A percentile compares a stretch with the other conserved stretches of the same genome.
These are phyloP conservation scores for Penium margaritaceum DNA, from an alignment of 139 green algal species.

Conservation along the genomic window DNA sequence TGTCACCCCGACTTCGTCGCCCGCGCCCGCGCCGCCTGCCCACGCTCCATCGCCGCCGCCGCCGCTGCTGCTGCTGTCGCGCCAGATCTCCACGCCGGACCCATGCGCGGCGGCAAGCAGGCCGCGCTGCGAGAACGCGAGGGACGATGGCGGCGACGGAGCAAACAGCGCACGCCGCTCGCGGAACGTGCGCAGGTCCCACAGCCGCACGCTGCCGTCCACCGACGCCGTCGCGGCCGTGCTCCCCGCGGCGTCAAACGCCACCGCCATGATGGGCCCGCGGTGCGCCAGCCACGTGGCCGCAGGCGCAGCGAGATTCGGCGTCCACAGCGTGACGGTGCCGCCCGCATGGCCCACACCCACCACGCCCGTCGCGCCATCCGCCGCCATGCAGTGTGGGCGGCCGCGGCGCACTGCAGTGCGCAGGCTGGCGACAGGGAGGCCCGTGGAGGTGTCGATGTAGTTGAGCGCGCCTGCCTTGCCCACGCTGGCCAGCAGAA, in stretches of 20 bases:
- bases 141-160: constrained; percentile 55
- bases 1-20: not conserved
- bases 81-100: constrained; percentile 46
- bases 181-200: constrained; percentile 79
- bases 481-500: constrained; percentile 79
- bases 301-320: constrained; percentile 75
- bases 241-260: constrained; percentile 65
- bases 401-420: constrained; percentile 77
- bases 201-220: constrained; percentile 76
- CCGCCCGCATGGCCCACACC: constrained; percentile 78
- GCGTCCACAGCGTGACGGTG: constrained; percentile 81
- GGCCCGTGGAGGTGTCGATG: constrained; percentile 87
- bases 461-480: constrained; percentile 70
- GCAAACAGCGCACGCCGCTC: constrained; percentile 84
- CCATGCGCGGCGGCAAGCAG: constrained; percentile 78
- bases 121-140: constrained; percentile 86
- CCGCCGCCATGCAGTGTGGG: constrained; percentile 65
- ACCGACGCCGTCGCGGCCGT: constrained; percentile 79
- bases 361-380: constrained; percentile 82
- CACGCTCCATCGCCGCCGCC: constrained; percentile 15
- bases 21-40: not conserved
- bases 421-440: constrained; percentile 73
- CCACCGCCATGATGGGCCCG: constrained; percentile 46
- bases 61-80: constrained; percentile 65
- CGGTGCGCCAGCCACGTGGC: constrained; percentile 88